These are phyloP conservation scores for Lepidium campestre DNA, from an alignment of 441 rosid genomes.

Conservation along the genomic window DNA sequence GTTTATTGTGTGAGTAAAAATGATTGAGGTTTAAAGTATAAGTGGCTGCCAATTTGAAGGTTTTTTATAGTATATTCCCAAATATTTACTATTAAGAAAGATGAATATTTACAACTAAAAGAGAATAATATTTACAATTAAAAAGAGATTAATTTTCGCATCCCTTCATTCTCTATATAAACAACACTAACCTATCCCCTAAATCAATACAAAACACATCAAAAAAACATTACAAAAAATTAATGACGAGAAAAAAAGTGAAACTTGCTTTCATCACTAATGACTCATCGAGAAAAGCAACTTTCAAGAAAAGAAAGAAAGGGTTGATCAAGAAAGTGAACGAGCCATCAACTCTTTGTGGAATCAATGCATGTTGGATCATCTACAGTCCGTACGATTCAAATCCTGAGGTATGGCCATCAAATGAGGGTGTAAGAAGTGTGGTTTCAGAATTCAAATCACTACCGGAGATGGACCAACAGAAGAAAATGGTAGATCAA, in stretches of 20 bases:
- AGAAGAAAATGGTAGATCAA: conserved; percentile 53
- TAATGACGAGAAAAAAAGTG: conserved; percentile 64
- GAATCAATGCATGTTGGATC: conserved; percentile 36
- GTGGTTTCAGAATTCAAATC: conserved; percentile 34
- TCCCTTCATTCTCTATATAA: too few relatives aligned
- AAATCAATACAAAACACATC: not conserved
- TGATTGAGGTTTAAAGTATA: too few relatives aligned
- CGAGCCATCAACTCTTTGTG: conserved; percentile 49
- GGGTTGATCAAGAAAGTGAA: conserved; percentile 57
- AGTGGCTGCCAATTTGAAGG: too few relatives aligned
- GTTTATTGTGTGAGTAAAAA: too few relatives aligned
- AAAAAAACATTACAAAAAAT: not conserved
- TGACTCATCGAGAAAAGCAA: conserved; percentile 49
- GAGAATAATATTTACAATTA: too few relatives aligned
- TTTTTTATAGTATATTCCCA: too few relatives aligned
- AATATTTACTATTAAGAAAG: too few relatives aligned
- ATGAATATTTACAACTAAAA: too few relatives aligned
- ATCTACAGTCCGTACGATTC: conserved; percentile 41
- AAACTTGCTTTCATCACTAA: conserved; percentile 49
- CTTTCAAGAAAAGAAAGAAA: conserved; percentile 53
- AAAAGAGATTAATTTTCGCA: too few relatives aligned
- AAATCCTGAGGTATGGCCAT: conserved; percentile 55
- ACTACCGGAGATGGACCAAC: conserved; percentile 49
- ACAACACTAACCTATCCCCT: too few relatives aligned
- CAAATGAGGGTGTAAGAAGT: conserved; percentile 27